Evolutionary conservation across 352 stramenopile species (phyloP).

Genomic region (Plasmopara muralis): DNA sequence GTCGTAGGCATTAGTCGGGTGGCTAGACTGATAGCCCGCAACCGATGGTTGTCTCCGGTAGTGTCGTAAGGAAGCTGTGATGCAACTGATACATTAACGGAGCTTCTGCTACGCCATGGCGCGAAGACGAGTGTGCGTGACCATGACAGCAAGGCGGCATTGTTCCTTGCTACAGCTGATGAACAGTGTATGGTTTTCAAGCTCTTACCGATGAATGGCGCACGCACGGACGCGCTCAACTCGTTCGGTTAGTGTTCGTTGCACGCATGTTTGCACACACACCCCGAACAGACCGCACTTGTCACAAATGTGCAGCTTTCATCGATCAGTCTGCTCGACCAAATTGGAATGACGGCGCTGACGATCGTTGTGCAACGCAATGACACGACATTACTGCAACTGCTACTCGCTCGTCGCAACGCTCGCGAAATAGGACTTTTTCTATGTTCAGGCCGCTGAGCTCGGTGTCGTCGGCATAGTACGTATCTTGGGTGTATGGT

Average conservation of each 20-base stretch:
- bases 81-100: constrained; percentile 10
- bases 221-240: constrained; percentile 22
- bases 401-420: constrained; percentile 22
- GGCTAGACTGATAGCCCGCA: not conserved
- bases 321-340: too few species aligned
- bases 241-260: constrained; percentile 16
- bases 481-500: constrained; percentile 7
- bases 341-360: constrained; percentile 17
- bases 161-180: too few species aligned
- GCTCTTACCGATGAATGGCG: constrained; percentile 16
- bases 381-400: constrained; percentile 25
- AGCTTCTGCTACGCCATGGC: constrained; percentile 20
- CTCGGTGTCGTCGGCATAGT: constrained; percentile 22
- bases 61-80: constrained; percentile 28
- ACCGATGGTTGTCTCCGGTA: constrained; percentile 1
- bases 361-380: constrained; percentile 1
- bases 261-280: constrained; percentile 17
- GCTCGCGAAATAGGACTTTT: constrained; percentile 16
- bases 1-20: constrained; percentile 2
- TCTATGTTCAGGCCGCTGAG: constrained; percentile 22
- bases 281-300: constrained; percentile 9
- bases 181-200: constrained; percentile 24
- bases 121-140: constrained; percentile 20
- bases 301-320: constrained; percentile 17
- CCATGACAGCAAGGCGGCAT: constrained; percentile 10